These are phyloP conservation scores for Castanopsis chinensis DNA, from an alignment of 306 rosid genomes.

Conservation along the genomic window DNA sequence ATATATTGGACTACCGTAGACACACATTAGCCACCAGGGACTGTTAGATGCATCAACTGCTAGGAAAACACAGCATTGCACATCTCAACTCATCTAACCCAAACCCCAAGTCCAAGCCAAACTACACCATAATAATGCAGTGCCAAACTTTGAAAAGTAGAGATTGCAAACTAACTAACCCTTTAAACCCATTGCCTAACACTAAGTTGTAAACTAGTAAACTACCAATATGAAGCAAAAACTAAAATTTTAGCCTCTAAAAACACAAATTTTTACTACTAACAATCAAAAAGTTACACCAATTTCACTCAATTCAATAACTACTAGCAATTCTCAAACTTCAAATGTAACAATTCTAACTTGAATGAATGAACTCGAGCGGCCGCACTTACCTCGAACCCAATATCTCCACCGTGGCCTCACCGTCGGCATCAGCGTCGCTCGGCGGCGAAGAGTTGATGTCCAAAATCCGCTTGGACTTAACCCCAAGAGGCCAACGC, in stretches of 20 bases:
- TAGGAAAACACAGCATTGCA: not conserved
- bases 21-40: not conserved
- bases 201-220: too few relatives aligned
- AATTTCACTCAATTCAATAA: not conserved
- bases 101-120: not conserved
- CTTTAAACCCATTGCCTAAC: not conserved
- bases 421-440: conserved; percentile 54
- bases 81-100: not conserved
- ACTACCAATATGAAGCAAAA: not conserved
- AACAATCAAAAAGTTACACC: not conserved
- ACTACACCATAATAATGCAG: not conserved
- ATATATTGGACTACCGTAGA: not conserved
- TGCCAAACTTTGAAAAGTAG: not conserved
- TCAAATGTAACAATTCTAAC: too few relatives aligned
- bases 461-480: conserved; percentile 82
- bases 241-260: not conserved
- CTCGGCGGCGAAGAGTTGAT: conserved; percentile 97
- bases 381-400: conserved; percentile 54
- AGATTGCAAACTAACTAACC: not conserved
- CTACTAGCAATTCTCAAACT: too few relatives aligned
- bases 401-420: conserved; percentile 38
- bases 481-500: conserved; percentile 91
- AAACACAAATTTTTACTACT: too few relatives aligned
- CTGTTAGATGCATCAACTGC: not conserved
- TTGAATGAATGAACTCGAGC: too few relatives aligned